Evolutionary conservation across 306 rosid species (phyloP), one percentile per base, ranked within the genome.

Genomic region (Bauhinia variegata): DNA sequence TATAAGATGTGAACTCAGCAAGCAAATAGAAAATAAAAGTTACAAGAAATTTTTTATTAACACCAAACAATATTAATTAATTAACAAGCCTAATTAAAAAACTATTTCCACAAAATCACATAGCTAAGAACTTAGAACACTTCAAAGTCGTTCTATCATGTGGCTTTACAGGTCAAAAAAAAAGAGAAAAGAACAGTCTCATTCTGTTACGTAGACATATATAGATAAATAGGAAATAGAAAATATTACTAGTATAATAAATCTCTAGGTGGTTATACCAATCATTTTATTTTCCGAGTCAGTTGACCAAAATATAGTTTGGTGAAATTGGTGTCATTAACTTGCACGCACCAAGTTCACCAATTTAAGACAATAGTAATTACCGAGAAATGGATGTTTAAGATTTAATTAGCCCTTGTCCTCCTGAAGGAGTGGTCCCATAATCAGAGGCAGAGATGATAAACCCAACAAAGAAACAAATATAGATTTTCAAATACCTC

Each of bases 401-500:
- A 38, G 11, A 56, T 48, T 7, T 30, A 50, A 43, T 51, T 42
- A 30, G 37, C 28, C 30, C 37, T 13, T 10, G 38, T 65, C n/a
- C n/a, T n/a, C n/a, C n/a, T n/a, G n/a, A n/a, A 23, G 23, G 41
- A 64, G 48, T 32, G 46, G 36, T 13, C 53, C 52, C 42, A 14
- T 10, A 18, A 54, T 14, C 36, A 54, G 69, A 69, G n/a, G 46
- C 13, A 54, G 42, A 63, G 14, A n/a, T 19, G 42, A 18, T 64
- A 58, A 63, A 53, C 42, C 33, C 37, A 41, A 7, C n/a, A 39
- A 54, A 38, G 14, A 28, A 9, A 39, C 9, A 12, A 58, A 18
- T 16, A 31, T 16, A 59, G 6, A 11, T 44, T 44, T 2, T 17
- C 50, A 68, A 36, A 11, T 88, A 95, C 99, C 97, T 95, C 83